Evolutionary conservation across 2,329 filamentous ascomycete species (phyloP).

Genomic region (Ampelomyces quisqualis): DNA sequence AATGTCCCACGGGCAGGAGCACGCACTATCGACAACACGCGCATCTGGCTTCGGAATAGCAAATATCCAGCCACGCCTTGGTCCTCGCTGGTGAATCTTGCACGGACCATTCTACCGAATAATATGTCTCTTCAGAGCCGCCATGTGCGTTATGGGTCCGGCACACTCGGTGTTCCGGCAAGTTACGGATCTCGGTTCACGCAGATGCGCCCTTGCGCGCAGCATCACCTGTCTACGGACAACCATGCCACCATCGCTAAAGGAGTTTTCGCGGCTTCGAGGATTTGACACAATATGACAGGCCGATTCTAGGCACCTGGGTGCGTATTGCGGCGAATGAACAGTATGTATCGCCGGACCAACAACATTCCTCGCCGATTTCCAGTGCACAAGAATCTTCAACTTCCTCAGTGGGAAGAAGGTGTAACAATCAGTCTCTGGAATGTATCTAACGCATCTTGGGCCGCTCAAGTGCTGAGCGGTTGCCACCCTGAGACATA

Average conservation of each 20-base stretch:
- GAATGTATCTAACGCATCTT: slow-evolving; percentile 21
- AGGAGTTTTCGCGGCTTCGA: no score
- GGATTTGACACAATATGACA: no score
- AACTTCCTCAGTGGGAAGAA: slow-evolving; percentile 7
- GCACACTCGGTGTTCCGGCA: slow-evolving; percentile 18
- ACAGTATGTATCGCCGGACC: slow-evolving; percentile 6
- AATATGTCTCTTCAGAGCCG: slow-evolving; percentile 7
- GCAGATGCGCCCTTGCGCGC: slow-evolving; percentile 16
- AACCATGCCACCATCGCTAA: background rate
- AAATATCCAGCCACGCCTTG: background rate
- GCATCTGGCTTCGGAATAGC: background rate
- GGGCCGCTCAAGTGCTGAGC: slow-evolving; percentile 14
- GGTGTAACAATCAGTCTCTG: slow-evolving; percentile 8
- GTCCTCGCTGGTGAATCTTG: background rate
- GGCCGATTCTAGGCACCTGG: background rate
- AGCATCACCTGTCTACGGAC: background rate
- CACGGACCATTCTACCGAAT: background rate
- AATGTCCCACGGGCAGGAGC: no score
- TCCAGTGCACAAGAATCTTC: slow-evolving; percentile 19
- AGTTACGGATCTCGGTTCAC: slow-evolving; percentile 21
- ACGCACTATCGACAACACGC: background rate
- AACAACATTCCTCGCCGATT: slow-evolving; percentile 19
- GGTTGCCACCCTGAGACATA: slow-evolving; percentile 29
- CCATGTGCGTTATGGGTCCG: slow-evolving; percentile 22
- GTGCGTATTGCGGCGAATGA: background rate